A percentile compares a stretch with the other conserved stretches of the same genome.
These are phyloP conservation scores for Agastache rugosa DNA, from an alignment of 257 asterid species.

Conservation along the genomic window DNA sequence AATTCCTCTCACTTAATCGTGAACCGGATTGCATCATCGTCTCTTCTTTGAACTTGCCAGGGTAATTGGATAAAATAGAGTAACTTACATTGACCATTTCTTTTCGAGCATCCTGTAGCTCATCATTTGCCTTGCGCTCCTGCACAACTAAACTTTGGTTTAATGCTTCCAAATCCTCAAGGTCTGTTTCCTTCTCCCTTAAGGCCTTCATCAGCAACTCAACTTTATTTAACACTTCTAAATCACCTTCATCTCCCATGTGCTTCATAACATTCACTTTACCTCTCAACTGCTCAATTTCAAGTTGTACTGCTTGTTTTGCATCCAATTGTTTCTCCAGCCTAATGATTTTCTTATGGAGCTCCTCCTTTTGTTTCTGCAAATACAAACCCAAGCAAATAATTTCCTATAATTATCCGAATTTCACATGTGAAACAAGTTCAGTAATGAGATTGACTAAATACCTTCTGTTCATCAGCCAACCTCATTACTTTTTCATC, in stretches of 20 bases:
- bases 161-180: slow-evolving; percentile 53
- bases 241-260: slow-evolving; percentile 61
- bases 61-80: background rate
- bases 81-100: slow-evolving; percentile 69
- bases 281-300: slow-evolving; percentile 65
- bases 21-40: background rate
- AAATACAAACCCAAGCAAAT: slow-evolving; percentile 36
- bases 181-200: slow-evolving; percentile 71
- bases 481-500: slow-evolving; percentile 64
- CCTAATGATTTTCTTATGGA: slow-evolving; percentile 51
- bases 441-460: slow-evolving; percentile 20
- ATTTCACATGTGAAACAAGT: slow-evolving; percentile 30
- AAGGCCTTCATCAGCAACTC: slow-evolving; percentile 51
- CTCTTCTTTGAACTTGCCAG: slow-evolving; percentile 4
- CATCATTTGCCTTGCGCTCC: slow-evolving; percentile 70
- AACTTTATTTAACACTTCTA: slow-evolving; percentile 57
- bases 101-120: slow-evolving; percentile 82
- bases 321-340: slow-evolving; percentile 67
- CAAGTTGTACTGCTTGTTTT: slow-evolving; percentile 67
- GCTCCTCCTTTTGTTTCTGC: slow-evolving; percentile 72
- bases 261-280: slow-evolving; percentile 54
- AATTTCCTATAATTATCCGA: slow-evolving; percentile 19
- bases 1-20: background rate
- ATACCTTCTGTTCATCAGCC: slow-evolving; percentile 84
- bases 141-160: slow-evolving; percentile 65